Evolutionary conservation across 2,329 filamentous ascomycete genomes (phyloP), one percentile per base, ranked within the genome.

Genomic region (Neocatenulostroma microsporum): DNA sequence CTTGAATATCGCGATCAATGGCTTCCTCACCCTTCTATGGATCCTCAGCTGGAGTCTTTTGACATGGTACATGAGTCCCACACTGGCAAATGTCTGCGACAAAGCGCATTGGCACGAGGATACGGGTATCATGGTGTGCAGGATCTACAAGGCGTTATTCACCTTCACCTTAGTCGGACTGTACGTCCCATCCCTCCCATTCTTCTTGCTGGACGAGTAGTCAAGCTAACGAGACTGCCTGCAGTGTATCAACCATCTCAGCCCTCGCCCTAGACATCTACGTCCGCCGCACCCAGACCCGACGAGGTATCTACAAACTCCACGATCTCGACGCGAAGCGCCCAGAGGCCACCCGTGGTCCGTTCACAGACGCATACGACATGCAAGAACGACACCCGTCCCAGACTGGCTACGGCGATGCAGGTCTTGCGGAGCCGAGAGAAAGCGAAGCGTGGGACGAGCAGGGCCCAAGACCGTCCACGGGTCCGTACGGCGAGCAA

Each of bases 101-200:
- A 48, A 56, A 3, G 50, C 57, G 14, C 66, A 67, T 51, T 78
- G 74, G 74, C 64, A 66, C n/a, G 68, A 67, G 21, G 62, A 67
- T 1, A 63, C 66, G 3, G 75, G 74, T 3, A 66, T 77, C 37
- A 66, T 67, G 54, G 64, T 78, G 30, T 78, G 74, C 51, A 58
- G 69, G 36, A 60, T 67, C 39, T 79, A 77, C 64, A 78, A 78
- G 56, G 67, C 70, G 9, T 58, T 78, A n/a, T 78, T 75, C 56
- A 60, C 67, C 21, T 78, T 78, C 52, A 63, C 66, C 4, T 48
- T 73, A 19, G 43, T 71, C 20, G 72, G 69, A 14, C 42, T 65
- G 53, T 66, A 45, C 37, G 59, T 58, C 11, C 30, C 33, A 15
- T 5, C 4, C 4, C 21, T 24, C 23, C 23, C 8, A 24, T n/a